Base-by-base conservation (phyloP, 31 red algal species). In the Pterothamnion heteromorphum region DNA sequence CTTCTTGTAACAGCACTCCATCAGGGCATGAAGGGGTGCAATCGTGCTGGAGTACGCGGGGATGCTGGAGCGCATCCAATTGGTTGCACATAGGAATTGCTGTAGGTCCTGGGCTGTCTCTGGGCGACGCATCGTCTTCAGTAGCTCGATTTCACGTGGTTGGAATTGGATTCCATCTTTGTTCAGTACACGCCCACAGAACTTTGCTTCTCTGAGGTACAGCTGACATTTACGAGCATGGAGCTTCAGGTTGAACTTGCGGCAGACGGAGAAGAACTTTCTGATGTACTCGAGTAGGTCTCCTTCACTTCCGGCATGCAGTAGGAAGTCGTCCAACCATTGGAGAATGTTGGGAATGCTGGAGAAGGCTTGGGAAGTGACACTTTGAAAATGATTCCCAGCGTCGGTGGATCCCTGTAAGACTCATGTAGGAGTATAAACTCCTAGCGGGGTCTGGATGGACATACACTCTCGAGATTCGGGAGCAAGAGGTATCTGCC, bases 51-150 rank as follows among this genome's bases (percentile, higher is more conserved):
- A 2, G 44, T 44, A 89, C 2, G 2, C 30, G 1, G 86, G 86
- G 58, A 57, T 51, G 2, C 1, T 2, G 0, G 36, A 4, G 0
- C 43, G 30, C 20, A 57, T 39, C 43, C 86, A 89, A 2, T 89
- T 21, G 33, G 58, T 5, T 1, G 86, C 86, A 23, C 86, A 89
- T 23, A 89, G 28, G 4, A 89, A 89, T 57, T 89, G 86, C 22
- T 89, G 86, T 2, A 89, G 86, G 32, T 57, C 33, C 32, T 2
- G 39, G 1, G 3, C 86, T 44, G 86, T 89, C 3, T 44, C 27
- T 21, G 86, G 86, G 1, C 21, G 23, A 3, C 9, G n/a, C 43
- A 89, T 89, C 1, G 37, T 24, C 2, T 2, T 1, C 20, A 89
- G 86, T 33, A 1, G 39, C 0, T 43, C 20, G 33, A 89, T n/a